phyloP scores from a whole-genome alignment of 345 rosid species.

The Lepidium sativum region DNA sequence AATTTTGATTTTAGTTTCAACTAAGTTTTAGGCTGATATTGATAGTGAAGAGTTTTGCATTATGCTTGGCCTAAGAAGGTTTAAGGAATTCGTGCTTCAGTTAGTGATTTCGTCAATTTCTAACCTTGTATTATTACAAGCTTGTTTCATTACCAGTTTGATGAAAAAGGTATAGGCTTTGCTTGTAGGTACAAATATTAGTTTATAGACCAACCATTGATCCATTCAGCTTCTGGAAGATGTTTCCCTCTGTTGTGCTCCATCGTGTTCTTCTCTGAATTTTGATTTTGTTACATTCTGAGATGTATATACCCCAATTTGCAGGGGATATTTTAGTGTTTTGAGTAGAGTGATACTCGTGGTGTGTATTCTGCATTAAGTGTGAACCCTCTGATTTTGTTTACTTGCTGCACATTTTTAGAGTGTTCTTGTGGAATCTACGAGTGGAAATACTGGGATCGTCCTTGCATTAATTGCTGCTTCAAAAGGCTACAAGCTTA shows the following conservation, averaged over 20 bases:
- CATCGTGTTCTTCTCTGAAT: not conserved
- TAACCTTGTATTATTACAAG: not conserved
- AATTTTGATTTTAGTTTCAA: not conserved
- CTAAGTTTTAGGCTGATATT: not conserved
- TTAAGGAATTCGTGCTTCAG: not conserved
- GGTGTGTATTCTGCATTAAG: too few relatives aligned
- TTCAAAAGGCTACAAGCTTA: too few relatives aligned
- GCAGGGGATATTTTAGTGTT: not conserved
- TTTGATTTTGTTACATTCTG: not conserved
- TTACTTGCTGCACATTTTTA: too few relatives aligned
- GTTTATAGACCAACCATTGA: not conserved
- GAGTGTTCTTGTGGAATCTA: too few relatives aligned
- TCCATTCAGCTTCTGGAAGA: not conserved
- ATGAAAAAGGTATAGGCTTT: not conserved
- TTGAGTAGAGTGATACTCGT: not conserved
- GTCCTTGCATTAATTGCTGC: too few relatives aligned
- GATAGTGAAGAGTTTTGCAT: too few relatives aligned
- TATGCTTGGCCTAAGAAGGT: too few relatives aligned
- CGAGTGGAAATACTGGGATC: too few relatives aligned
- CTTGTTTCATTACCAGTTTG: not conserved
- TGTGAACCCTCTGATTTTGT: too few relatives aligned
- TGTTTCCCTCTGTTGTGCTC: not conserved
- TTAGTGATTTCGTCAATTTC: not conserved
- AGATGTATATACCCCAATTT: not conserved
- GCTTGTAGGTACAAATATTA: not conserved